Percentiles rank a stretch among this genome's conserved stretches.
Conservation (phyloP, 257 asterid species). For the Thymus mandschuricus region DNA sequence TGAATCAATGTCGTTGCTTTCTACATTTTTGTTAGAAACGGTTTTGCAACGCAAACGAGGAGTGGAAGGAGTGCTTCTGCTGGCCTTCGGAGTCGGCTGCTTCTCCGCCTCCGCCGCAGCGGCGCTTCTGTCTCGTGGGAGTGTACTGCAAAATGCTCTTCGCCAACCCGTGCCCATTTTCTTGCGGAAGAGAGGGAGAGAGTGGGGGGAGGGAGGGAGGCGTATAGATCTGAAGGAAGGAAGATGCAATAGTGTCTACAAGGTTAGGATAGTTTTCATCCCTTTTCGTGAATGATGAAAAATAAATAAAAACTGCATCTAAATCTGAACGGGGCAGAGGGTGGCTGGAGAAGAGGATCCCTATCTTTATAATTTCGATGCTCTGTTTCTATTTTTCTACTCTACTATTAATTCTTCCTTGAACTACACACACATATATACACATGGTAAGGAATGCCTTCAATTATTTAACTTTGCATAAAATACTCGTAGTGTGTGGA, state of each 20-base stretch:
- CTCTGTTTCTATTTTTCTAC: not conserved
- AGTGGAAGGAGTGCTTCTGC: constrained; percentile 59
- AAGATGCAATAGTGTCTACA: not conserved
- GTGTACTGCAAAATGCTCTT: constrained; percentile 81
- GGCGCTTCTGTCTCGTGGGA: constrained; percentile 53
- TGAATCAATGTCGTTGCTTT: not conserved
- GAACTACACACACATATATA: constrained; percentile 10
- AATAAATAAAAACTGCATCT: constrained; percentile 8
- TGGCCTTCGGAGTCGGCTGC: constrained; percentile 32
- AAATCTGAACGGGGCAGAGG: not conserved
- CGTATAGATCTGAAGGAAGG: not conserved
- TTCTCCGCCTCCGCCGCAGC: constrained; percentile 26
- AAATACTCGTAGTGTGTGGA: too few relatives aligned
- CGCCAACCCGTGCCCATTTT: constrained; percentile 91
- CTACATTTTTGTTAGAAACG: not conserved
- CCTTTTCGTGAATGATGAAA: constrained; percentile 1
- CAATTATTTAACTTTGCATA: too few relatives aligned
- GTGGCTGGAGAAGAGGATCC: constrained; percentile 28
- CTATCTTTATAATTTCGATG: constrained; percentile 16
- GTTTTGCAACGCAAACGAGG: constrained; percentile 78
- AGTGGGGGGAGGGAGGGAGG: not conserved
- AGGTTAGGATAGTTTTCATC: not conserved
- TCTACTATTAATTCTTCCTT: not conserved
- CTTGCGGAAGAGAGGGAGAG: not conserved
- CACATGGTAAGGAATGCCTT: not conserved